Evolutionary conservation across 1,284 basidiomycete genomes (phyloP).

Genomic region (Ceratorhiza oryzae-sativae): DNA sequence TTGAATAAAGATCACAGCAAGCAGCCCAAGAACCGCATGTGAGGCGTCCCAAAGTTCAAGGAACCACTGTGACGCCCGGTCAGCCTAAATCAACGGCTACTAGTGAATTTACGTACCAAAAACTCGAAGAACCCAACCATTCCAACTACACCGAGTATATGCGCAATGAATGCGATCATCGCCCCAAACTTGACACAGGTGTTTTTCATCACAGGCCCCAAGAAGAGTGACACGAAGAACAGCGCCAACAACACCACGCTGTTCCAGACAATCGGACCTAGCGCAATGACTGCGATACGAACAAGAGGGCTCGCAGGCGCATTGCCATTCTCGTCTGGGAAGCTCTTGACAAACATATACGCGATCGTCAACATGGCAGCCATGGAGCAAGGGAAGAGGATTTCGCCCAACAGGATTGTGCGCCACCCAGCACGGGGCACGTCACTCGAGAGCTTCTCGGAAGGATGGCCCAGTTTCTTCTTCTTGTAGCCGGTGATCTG

Average conservation of each 20-base stretch:
- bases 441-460: slow-evolving; percentile 92
- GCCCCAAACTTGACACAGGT: slow-evolving; percentile 87
- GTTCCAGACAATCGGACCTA: slow-evolving; percentile 97
- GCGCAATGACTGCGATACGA: slow-evolving; percentile 89
- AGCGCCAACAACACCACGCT: slow-evolving; percentile 84
- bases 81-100: slow-evolving; percentile 43
- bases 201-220: slow-evolving; percentile 90
- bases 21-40: slow-evolving; percentile 89
- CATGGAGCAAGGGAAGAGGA: slow-evolving; percentile 83
- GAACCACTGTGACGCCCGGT: slow-evolving; percentile 75
- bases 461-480: slow-evolving; percentile 92
- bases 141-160: slow-evolving; percentile 79
- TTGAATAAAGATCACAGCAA: slow-evolving; percentile 87
- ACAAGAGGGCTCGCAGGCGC: slow-evolving; percentile 79
- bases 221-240: slow-evolving; percentile 91
- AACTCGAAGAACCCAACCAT: slow-evolving; percentile 90
- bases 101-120: slow-evolving; percentile 63
- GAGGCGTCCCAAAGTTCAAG: slow-evolving; percentile 92
- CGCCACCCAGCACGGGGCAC: slow-evolving; percentile 91
- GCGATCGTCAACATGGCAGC: slow-evolving; percentile 81
- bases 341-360: slow-evolving; percentile 90
- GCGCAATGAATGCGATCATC: slow-evolving; percentile 87
- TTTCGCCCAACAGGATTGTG: slow-evolving; percentile 85
- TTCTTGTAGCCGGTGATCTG: slow-evolving; percentile 98
- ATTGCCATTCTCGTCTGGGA: slow-evolving; percentile 72